These are phyloP conservation scores for Pichia terricola DNA, from an alignment of 1,139 yeast genomes.

Conservation along the genomic window DNA sequence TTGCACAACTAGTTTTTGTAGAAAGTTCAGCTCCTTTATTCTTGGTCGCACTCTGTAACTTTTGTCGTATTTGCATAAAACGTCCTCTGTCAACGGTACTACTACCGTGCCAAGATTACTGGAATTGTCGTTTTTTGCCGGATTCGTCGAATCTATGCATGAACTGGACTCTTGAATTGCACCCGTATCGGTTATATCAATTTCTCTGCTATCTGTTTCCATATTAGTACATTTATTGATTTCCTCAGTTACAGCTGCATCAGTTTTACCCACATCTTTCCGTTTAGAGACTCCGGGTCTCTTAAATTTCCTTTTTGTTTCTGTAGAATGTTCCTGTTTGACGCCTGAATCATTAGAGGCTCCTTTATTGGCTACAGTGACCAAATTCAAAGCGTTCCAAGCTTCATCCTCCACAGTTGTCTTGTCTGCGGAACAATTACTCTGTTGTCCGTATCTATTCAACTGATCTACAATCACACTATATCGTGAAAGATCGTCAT, in stretches of 20 bases:
- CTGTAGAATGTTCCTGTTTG: not conserved
- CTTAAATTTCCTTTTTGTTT: conserved; percentile 1
- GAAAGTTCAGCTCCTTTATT: not conserved
- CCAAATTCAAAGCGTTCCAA: conserved; percentile 10
- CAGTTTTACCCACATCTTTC: too few relatives aligned
- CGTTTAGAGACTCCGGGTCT: not conserved
- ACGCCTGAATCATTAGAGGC: not conserved
- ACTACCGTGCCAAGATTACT: not conserved
- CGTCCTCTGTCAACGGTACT: not conserved
- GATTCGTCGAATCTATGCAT: not conserved
- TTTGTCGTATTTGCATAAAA: not conserved
- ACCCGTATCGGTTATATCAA: not conserved
- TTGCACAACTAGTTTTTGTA: conserved; percentile 23
- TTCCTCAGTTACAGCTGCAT: too few relatives aligned
- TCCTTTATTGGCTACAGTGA: not conserved
- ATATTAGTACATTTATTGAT: too few relatives aligned
- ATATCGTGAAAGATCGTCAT: conserved; percentile 12
- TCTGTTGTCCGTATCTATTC: not conserved
- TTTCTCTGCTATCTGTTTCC: not conserved
- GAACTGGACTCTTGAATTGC: not conserved
- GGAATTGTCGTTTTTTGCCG: not conserved
- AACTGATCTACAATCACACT: conserved; percentile 19
- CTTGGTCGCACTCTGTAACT: not conserved
- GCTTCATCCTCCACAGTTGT: conserved; percentile 4
- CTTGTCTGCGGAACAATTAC: not conserved